Evolutionary conservation across 805 yeast genomes (phyloP), one percentile per base, ranked within the genome.

Genomic region (Kurtzmaniella fragi): DNA sequence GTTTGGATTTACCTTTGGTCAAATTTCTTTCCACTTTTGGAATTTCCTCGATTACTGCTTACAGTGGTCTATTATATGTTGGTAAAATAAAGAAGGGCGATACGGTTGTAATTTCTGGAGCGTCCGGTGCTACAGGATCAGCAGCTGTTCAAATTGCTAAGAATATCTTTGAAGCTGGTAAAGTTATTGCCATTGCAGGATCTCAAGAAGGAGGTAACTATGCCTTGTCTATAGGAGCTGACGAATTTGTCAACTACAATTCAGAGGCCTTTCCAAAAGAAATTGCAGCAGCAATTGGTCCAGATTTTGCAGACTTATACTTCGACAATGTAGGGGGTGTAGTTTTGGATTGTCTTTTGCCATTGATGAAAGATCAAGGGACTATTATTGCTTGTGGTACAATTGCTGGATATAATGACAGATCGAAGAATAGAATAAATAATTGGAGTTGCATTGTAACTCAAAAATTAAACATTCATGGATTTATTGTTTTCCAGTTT

Each of bases 101-200:
- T 29, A 49, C 49, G 15, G 42, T 61, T 15, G 51, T 59, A 14
- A 45, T 59, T 13, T 57, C 63, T 17, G 64, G 59, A 23, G 64
- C 65, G n/a, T 53, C 61, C 4, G 65, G 64, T 20, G 65, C 64
- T 26, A 57, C 61, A 13, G 64, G 63, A 2, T 50, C 60, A 12
- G 47, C 51, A 48, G 59, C 50, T 14, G 62, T 59, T 14, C 65
- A 60, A 41, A 46, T 59, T 17, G 60, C 63, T 36, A 59, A 59
- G 44, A 46, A 55, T 37, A 45, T 57, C 11, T 42, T 59, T 41
- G 56, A 56, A 28, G 52, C 53, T 17, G 43, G 50, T 30, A 55
- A 50, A 37, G 63, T 60, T 20, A 51, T 60, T 45, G 63, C 64
- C 30, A 57, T 60, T 39, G 52, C 65, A 16, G 57, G 57, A n/a